phyloP scores from a whole-genome alignment of 2,329 filamentous ascomycete genomes.

The Penicillium hordei region DNA sequence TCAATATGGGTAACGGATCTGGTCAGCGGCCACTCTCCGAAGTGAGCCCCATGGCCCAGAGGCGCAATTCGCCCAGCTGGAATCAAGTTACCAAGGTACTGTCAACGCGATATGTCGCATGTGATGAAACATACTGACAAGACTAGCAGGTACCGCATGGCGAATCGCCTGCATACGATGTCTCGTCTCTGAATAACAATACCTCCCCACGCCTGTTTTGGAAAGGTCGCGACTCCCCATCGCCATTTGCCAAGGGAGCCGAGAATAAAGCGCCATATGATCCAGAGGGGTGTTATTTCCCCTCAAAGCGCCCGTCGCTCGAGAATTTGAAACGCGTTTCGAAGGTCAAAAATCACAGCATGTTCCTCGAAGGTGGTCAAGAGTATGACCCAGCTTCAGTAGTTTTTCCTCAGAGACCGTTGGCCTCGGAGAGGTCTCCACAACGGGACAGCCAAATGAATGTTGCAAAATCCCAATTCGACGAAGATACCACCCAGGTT shows the following conservation, averaged over 20 bases:
- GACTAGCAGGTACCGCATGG: slow-evolving; percentile 65
- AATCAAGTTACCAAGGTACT: slow-evolving; percentile 71
- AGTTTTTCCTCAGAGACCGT: slow-evolving; percentile 76
- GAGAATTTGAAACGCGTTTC: slow-evolving; percentile 94
- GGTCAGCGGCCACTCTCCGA: slow-evolving; percentile 79
- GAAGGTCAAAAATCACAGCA: slow-evolving; percentile 96
- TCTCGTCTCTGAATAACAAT: slow-evolving; percentile 65
- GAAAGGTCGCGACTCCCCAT: slow-evolving; percentile 72
- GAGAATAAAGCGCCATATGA: slow-evolving; percentile 68
- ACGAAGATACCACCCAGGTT: slow-evolving; percentile 18
- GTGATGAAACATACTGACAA: slow-evolving; percentile 20
- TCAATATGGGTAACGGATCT: slow-evolving; percentile 60
- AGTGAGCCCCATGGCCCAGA: slow-evolving; percentile 78
- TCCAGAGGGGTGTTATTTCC: slow-evolving; percentile 64
- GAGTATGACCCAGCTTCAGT: slow-evolving; percentile 84
- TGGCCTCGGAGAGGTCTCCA: slow-evolving; percentile 63
- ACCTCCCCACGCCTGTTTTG: slow-evolving; percentile 86
- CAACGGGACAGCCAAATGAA: slow-evolving; percentile 67
- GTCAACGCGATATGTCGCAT: slow-evolving; percentile 1
- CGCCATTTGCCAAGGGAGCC: slow-evolving; percentile 60
- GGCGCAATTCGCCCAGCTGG: slow-evolving; percentile 91
- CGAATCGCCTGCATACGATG: slow-evolving; percentile 81
- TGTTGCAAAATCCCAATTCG: slow-evolving; percentile 54
- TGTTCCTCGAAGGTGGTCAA: slow-evolving; percentile 88
- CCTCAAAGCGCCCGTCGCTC: slow-evolving; percentile 82